Evolutionary conservation across 768 basidiomycete species (phyloP).

Genomic region (Leccinum imitatum): DNA sequence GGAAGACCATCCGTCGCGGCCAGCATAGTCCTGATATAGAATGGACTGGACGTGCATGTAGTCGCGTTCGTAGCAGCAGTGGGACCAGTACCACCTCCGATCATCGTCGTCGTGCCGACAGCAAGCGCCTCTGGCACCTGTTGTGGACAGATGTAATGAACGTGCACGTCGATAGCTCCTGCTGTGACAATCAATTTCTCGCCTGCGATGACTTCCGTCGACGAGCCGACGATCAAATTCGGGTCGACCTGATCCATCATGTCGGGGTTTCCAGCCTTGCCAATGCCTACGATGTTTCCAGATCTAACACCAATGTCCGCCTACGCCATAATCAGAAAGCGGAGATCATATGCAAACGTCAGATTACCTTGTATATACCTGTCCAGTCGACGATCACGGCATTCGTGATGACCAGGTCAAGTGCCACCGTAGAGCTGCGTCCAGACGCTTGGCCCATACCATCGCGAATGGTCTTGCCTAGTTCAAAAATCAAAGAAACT

Average conservation of each 20-base stretch:
- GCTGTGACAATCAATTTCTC: slow-evolving; percentile 94
- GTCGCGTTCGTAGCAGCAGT: slow-evolving; percentile 89
- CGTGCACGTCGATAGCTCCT: slow-evolving; percentile 87
- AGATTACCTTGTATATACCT: slow-evolving; percentile 84
- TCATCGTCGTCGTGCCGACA: slow-evolving; percentile 86
- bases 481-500: neutral
- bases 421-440: slow-evolving; percentile 57
- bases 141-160: slow-evolving; percentile 96
- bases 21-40: slow-evolving; percentile 90
- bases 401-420: slow-evolving; percentile 95
- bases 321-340: slow-evolving; percentile 38
- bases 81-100: slow-evolving; percentile 96
- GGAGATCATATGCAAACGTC: neutral
- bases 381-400: slow-evolving; percentile 93
- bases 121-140: slow-evolving; percentile 85
- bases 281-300: slow-evolving; percentile 81
- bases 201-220: slow-evolving; percentile 94
- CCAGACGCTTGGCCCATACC: slow-evolving; percentile 95
- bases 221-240: slow-evolving; percentile 78
- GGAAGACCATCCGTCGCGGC: slow-evolving; percentile 86
- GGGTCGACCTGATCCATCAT: slow-evolving; percentile 79
- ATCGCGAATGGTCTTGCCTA: slow-evolving; percentile 91
- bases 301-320: slow-evolving; percentile 93
- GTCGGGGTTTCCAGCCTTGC: slow-evolving; percentile 98
- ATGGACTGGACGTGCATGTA: slow-evolving; percentile 85